Evolutionary conservation across 768 basidiomycete genomes (phyloP), one percentile per base, ranked within the genome.

Genomic region (Pleurotus citrinopileatus): DNA sequence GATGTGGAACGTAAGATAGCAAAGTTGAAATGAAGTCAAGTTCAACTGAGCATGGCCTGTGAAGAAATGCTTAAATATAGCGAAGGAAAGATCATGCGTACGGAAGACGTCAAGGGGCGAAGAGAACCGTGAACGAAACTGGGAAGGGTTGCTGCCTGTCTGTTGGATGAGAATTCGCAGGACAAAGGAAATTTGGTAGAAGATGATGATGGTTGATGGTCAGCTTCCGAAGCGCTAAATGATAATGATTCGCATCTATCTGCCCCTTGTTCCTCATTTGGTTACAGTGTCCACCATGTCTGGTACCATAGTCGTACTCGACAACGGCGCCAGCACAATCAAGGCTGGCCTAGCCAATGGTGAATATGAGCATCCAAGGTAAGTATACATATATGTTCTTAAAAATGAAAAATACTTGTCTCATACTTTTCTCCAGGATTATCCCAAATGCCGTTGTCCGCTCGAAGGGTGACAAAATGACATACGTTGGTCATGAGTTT

Each of bases 401-500:
- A 37, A 23, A 43, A 51, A 19, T 54, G 19, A 55, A 28, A 28
- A 36, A 52, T 26, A 54, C 32, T 54, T 10, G 43, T 13, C 19
- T 20, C 40, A 52, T 54, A 53, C 38, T 56, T 48, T 17, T 37
- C 45, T 22, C 28, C 19, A 93, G 91, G 62, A 71, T 88, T 20
- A 79, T 91, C 29, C 76, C 84, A 17, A 98, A 98, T 66, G 88
- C 90, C 17, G 82, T 95, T 55, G 81, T 89, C 42, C 81, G 92
- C 53, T 91, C 91, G 38, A 93, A 91, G 67, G 84, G 82, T 22
- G 94, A 94, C 73, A 88, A 85, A 63, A 71, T 73, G 57, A 86
- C 87, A 13, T 96, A 92, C 70, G 79, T 94, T 60, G 94, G 91
- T 2, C 91, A 95, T 64, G 91, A 98, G 65, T 72, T 95, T 53